Evolutionary conservation across 2,329 filamentous ascomycete genomes (phyloP), one percentile per base, ranked within the genome.

Genomic region (Trichoderma citrinoviride): DNA sequence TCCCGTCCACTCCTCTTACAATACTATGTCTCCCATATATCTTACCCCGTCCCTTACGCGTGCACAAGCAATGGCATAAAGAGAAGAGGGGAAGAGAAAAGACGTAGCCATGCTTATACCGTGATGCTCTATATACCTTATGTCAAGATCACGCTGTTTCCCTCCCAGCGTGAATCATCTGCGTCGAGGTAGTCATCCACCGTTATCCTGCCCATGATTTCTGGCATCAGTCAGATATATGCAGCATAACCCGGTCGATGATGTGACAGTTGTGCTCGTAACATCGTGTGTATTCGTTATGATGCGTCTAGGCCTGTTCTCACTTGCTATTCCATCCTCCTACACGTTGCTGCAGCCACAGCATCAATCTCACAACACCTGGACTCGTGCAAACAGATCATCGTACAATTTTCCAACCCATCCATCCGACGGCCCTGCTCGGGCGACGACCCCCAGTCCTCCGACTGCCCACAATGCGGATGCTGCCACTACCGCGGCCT

Each of bases 391-490:
- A 67, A 77, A 77, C 56, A 97, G 80, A 56, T 87, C 84, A 78
- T 97, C 90, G 77, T 94, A 97, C 56, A 90, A 83, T 70, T 83
- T 89, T 2, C 87, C 92, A 62, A 96, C 82, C 92, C 93, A 97
- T 0, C 92, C 92, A 4, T 84, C 80, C 1, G 86, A 87, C 67
- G 81, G 76, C 0, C 92, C 93, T 1, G 85, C 90, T 67, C 85
- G 82, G 3, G 89, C 92, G 8, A 97, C 87, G 17, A 97, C 81
- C 0, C 90, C 92, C 40, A 97, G 76, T 0, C 91, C 90, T 3
- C 93, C 93, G 0, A 88, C 87, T 58, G 93, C 86, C 93, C 93
- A 97, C n/a, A 93, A 63, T 0, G 79, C 83, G 7, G 87, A 83
- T 2, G 89, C 75, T 0, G 82, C 77, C 0, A 82, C 80, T 0